phyloP scores from a whole-genome alignment of 2,329 filamentous ascomycete species.

The Colletotrichum chlorophyti region DNA sequence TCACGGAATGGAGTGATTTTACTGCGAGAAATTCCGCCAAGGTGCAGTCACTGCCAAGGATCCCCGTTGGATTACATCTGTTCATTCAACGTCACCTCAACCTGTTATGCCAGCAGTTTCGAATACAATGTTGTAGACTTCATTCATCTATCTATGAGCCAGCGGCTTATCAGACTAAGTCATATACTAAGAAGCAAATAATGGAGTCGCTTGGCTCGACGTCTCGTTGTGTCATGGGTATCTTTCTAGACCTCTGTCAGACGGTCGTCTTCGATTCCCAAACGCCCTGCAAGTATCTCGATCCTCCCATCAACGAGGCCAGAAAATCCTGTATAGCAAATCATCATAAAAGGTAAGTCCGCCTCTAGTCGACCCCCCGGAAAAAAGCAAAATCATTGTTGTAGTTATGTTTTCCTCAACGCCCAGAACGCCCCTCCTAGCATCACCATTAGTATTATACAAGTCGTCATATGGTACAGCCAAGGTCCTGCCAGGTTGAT shows the following conservation, averaged over 20 bases:
- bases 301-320: conserved; percentile 8
- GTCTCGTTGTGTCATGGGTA: conserved; percentile 20
- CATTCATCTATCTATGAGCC: conserved; percentile 11
- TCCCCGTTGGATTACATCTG: not conserved
- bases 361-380: conserved; percentile 4
- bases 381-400: conserved; percentile 15
- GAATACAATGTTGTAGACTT: conserved; percentile 7
- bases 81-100: not conserved
- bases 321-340: conserved; percentile 5
- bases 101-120: not conserved
- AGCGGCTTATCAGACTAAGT: no score
- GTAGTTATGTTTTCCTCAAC: conserved; percentile 22
- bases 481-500: not conserved
- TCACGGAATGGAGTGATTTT: no score
- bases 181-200: no score
- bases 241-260: conserved; percentile 23
- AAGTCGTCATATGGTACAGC: conserved; percentile 24
- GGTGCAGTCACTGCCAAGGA: no score
- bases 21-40: no score
- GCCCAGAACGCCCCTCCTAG: conserved; percentile 14
- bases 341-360: conserved; percentile 6
- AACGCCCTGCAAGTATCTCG: conserved; percentile 28
- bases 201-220: conserved; percentile 1
- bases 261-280: conserved; percentile 27
- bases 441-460: conserved; percentile 24